These are phyloP conservation scores for Venturia carpophila DNA, from an alignment of 2,329 filamentous ascomycete genomes.

Conservation along the genomic window DNA sequence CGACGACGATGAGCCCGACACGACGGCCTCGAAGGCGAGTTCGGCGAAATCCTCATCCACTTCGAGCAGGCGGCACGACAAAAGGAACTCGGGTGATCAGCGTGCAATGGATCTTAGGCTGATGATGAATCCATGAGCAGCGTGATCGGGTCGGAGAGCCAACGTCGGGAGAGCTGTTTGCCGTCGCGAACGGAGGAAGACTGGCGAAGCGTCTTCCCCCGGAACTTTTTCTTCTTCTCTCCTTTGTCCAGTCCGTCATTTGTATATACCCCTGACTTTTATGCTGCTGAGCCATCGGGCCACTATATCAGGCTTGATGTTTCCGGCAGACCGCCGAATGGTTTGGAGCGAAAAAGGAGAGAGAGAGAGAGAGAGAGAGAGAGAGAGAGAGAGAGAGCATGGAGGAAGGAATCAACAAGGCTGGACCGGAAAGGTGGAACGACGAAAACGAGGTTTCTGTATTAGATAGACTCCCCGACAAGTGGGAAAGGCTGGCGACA, in stretches of 20 bases:
- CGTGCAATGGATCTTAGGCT: constrained; percentile 9
- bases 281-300: background rate
- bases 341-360: background rate
- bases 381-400: too few species aligned
- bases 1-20: background rate
- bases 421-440: background rate
- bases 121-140: constrained; percentile 9
- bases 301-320: background rate
- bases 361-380: too few species aligned
- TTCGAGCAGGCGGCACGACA: background rate
- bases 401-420: background rate
- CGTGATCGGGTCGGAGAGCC: background rate
- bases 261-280: constrained; percentile 10
- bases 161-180: background rate
- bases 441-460: background rate
- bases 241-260: background rate
- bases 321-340: background rate
- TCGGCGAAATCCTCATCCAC: constrained; percentile 2
- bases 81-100: constrained; percentile 4
- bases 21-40: background rate
- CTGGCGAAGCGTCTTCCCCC: background rate
- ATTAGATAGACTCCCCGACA: background rate
- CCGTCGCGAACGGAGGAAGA: background rate
- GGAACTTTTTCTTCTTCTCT: background rate
- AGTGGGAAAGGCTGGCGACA: background rate